These are phyloP conservation scores for Solanum acaule DNA, from an alignment of 257 asterid species.

Conservation along the genomic window DNA sequence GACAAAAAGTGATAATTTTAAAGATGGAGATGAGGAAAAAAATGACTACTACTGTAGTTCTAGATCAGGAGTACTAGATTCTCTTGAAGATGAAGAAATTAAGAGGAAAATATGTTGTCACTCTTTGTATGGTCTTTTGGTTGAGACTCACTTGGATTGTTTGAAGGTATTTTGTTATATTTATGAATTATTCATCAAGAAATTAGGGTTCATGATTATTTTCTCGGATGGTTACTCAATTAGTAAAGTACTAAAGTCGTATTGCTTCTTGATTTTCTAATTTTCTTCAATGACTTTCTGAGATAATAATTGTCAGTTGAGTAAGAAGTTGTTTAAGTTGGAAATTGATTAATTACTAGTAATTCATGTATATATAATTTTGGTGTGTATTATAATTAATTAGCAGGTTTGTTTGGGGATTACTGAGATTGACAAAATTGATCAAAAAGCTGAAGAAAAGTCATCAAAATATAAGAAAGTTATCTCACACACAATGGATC, in stretches of 20 bases:
- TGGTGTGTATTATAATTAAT: not conserved
- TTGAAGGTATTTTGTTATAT: not conserved
- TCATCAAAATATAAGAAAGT: not conserved
- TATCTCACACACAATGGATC: not conserved
- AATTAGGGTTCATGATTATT: not conserved
- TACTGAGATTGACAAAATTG: not conserved
- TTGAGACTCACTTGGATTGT: constrained; percentile 5
- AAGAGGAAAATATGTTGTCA: constrained; percentile 3
- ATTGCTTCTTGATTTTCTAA: not conserved
- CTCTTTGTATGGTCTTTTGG: constrained; percentile 7
- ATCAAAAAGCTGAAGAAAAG: not conserved
- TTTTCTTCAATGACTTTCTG: not conserved
- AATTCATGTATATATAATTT: not conserved
- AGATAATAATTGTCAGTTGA: not conserved
- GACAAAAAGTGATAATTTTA: not conserved
- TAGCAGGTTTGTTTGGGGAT: constrained; percentile 5
- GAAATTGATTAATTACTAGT: not conserved
- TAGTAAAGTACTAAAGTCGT: not conserved
- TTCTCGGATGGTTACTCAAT: not conserved
- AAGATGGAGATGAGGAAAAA: not conserved
- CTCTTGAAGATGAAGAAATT: not conserved
- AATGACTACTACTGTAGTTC: not conserved
- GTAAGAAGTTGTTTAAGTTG: not conserved
- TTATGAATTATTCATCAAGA: not conserved
- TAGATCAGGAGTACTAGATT: not conserved